These are phyloP conservation scores for Myxozyma kluyveri DNA, from an alignment of 805 yeast genomes.

Conservation along the genomic window DNA sequence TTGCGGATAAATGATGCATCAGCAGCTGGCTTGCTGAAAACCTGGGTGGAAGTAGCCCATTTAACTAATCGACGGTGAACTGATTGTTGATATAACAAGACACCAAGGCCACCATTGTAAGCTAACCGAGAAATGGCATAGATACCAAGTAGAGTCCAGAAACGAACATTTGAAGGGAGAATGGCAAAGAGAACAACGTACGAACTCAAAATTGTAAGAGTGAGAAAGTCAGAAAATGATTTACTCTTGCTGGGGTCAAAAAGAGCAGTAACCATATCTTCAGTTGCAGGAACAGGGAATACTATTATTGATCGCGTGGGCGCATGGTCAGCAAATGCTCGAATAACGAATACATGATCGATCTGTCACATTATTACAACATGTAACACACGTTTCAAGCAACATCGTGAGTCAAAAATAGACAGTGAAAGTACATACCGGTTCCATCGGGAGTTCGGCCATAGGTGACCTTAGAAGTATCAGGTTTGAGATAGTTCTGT, in stretches of 20 bases:
- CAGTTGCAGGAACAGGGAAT: slow-evolving; percentile 56
- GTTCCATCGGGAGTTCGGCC: slow-evolving; percentile 39
- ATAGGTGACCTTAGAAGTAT: slow-evolving; percentile 23
- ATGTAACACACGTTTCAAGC: too few relatives aligned
- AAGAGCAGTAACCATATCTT: slow-evolving; percentile 78
- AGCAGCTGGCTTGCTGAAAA: slow-evolving; percentile 44
- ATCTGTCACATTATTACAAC: too few relatives aligned
- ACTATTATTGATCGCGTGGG: slow-evolving; percentile 18
- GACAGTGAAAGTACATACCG: slow-evolving; percentile 18
- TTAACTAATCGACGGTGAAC: slow-evolving; percentile 52
- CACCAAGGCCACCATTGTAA: slow-evolving; percentile 80
- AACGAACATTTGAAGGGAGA: slow-evolving; percentile 35
- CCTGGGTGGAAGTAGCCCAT: slow-evolving; percentile 47
- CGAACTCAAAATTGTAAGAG: slow-evolving; percentile 47
- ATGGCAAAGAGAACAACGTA: slow-evolving; percentile 36
- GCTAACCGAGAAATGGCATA: slow-evolving; percentile 73
- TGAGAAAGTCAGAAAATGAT: slow-evolving; percentile 61
- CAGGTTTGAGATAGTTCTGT: slow-evolving; percentile 21
- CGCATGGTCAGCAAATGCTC: neutral
- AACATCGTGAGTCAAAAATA: neutral
- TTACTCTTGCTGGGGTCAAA: slow-evolving; percentile 74
- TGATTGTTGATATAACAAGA: slow-evolving; percentile 63
- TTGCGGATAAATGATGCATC: slow-evolving; percentile 20
- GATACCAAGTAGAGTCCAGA: slow-evolving; percentile 48
- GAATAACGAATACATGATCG: neutral